Evolutionary conservation across 2,329 filamentous ascomycete species (phyloP).

Genomic region (Penicillium psychrosexuale): DNA sequence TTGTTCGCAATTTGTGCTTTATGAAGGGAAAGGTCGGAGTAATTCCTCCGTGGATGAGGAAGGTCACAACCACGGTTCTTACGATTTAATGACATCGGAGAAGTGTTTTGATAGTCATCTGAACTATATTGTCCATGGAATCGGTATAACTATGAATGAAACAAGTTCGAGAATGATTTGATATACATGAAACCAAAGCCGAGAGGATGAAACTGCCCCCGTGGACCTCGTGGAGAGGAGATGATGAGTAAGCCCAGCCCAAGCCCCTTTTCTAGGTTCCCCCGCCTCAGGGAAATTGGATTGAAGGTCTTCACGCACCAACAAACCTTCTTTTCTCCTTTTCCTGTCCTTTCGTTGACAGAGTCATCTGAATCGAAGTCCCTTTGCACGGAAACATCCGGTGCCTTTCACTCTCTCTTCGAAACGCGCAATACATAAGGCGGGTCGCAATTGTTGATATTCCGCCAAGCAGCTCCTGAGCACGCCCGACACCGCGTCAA

Average conservation of each 20-base stretch:
- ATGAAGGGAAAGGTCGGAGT: not conserved
- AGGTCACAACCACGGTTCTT: conserved; percentile 10
- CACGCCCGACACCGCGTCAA: conserved; percentile 6
- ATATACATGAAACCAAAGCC: conserved; percentile 5
- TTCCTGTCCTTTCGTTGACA: conserved; percentile 8
- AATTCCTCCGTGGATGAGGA: not conserved
- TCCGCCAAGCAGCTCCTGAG: conserved; percentile 6
- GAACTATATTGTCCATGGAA: not conserved
- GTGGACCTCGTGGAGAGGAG: not conserved
- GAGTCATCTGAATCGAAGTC: not conserved
- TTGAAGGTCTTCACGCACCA: conserved; percentile 7
- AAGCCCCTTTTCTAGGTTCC: conserved; percentile 36
- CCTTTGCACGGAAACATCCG: not conserved
- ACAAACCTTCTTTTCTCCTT: conserved; percentile 11
- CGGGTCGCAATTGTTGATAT: conserved; percentile 7
- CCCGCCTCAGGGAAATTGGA: conserved; percentile 22
- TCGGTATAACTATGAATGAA: not conserved
- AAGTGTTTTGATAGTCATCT: not conserved
- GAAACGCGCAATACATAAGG: conserved; percentile 2
- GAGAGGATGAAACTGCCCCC: conserved; percentile 9
- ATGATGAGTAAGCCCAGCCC: conserved; percentile 22
- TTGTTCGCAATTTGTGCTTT: too few species aligned
- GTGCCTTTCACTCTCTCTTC: not conserved
- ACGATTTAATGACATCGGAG: not conserved
- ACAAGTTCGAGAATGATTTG: not conserved